A percentile compares a stretch with the other conserved stretches of the same genome.
These are phyloP conservation scores for Phaeosphaeriaceae sp. DNA, from an alignment of 2,329 filamentous ascomycete species.

Conservation along the genomic window DNA sequence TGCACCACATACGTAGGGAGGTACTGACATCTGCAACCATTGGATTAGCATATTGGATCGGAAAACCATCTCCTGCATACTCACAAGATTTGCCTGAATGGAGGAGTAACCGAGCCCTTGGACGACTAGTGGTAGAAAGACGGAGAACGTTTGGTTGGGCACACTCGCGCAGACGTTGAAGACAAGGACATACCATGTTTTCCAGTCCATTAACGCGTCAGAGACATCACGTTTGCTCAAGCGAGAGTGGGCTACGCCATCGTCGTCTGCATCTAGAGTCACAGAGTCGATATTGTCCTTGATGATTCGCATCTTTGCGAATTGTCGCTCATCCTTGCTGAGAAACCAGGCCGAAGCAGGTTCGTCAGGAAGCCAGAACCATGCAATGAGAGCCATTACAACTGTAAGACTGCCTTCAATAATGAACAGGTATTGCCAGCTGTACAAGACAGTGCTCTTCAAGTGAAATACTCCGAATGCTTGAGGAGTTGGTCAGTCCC, in stretches of 20 bases:
- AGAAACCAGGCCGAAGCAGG: constrained; percentile 46
- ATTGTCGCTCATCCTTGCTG: constrained; percentile 32
- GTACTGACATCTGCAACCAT: constrained; percentile 50
- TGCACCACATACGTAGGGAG: constrained; percentile 57
- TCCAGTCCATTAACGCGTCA: constrained; percentile 29
- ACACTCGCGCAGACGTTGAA: constrained; percentile 54
- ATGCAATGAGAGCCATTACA: constrained; percentile 37
- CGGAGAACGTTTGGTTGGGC: constrained; percentile 45
- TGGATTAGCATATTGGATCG: background rate
- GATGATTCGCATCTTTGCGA: constrained; percentile 21
- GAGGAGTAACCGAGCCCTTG: constrained; percentile 36
- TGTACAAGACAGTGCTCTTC: constrained; percentile 50
- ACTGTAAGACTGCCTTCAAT: constrained; percentile 49
- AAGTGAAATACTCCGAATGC: constrained; percentile 57
- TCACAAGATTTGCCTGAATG: constrained; percentile 26
- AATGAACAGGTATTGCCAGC: constrained; percentile 57
- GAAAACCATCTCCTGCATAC: background rate
- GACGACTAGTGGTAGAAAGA: constrained; percentile 58
- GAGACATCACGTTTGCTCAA: constrained; percentile 22
- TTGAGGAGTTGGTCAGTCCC: background rate
- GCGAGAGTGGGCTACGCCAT: constrained; percentile 11
- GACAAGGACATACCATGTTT: constrained; percentile 36
- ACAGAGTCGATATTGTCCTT: constrained; percentile 17
- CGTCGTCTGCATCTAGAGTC: background rate
- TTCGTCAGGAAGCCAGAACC: constrained; percentile 36